phyloP scores from a whole-genome alignment of 305 asterid species.

The Solanum hybrid region DNA sequence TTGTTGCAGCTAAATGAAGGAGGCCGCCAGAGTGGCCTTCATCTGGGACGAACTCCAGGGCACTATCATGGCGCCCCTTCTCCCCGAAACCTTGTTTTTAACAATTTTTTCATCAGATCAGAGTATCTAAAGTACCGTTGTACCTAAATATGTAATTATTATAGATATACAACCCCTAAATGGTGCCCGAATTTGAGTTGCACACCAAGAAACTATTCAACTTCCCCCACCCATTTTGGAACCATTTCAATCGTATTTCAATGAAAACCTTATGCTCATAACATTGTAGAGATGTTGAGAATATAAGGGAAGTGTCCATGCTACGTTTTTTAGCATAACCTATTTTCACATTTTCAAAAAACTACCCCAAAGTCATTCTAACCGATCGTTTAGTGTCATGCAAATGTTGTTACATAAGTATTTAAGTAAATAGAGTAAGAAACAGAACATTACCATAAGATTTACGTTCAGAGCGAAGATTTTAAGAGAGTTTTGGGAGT shows the following conservation, averaged over 20 bases:
- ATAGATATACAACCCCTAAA: neutral
- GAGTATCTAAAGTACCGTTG: neutral
- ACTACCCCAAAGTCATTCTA: neutral
- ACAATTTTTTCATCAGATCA: no score
- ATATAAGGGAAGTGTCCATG: neutral
- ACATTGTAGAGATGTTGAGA: neutral
- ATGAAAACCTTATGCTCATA: no score
- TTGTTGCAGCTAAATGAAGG: neutral
- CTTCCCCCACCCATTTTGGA: neutral
- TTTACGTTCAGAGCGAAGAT: neutral
- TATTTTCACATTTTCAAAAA: no score
- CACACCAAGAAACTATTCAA: neutral
- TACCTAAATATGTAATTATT: neutral
- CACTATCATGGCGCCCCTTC: no score
- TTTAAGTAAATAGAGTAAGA: neutral
- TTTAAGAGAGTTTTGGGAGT: neutral
- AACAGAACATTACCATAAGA: neutral
- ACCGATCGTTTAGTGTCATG: neutral
- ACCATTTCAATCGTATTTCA: accelerated
- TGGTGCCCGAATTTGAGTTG: neutral
- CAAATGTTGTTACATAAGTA: neutral
- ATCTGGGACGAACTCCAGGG: neutral
- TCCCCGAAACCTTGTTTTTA: neutral
- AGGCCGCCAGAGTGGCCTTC: neutral
- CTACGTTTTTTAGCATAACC: neutral